Evolutionary conservation across 495 filamentous ascomycete genomes (phyloP).

Genomic region (Podospora comata): DNA sequence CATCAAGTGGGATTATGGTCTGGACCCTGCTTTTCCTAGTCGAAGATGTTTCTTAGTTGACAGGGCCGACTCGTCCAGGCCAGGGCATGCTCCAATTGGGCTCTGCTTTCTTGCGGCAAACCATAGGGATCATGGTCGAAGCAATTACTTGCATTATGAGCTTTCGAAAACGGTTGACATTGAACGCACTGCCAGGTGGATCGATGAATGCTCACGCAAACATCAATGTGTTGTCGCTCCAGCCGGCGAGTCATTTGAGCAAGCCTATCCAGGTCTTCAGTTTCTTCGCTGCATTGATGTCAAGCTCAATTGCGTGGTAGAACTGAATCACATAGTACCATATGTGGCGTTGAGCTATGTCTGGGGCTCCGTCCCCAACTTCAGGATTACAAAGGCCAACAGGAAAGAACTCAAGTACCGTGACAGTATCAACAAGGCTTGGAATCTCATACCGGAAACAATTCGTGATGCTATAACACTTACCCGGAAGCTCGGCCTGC

Average conservation of each 20-base stretch:
- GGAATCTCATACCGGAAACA: slow-evolving; percentile 6
- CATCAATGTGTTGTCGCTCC: background rate
- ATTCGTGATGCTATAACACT: slow-evolving; percentile 12
- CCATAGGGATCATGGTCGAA: background rate
- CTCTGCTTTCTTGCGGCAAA: background rate
- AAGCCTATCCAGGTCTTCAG: background rate
- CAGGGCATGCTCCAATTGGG: background rate
- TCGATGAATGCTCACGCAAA: background rate
- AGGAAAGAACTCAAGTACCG: background rate
- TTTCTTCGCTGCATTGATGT: slow-evolving; percentile 6
- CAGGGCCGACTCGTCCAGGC: too few relatives aligned
- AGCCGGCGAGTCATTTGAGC: background rate
- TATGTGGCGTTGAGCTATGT: slow-evolving; percentile 17
- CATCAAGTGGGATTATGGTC: background rate
- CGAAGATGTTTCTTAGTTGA: too few relatives aligned
- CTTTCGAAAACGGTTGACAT: background rate
- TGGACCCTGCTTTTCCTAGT: too few relatives aligned
- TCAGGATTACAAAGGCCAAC: slow-evolving; percentile 4
- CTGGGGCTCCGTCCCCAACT: slow-evolving; percentile 7
- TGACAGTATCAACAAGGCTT: background rate
- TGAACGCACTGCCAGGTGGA: background rate
- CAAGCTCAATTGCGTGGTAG: background rate
- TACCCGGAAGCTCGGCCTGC: slow-evolving; percentile 1
- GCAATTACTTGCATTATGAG: background rate
- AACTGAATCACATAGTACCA: background rate